Evolutionary conservation across 164 flowering plant genomes (phyloP).

Genomic region (Akebia trifoliata): DNA sequence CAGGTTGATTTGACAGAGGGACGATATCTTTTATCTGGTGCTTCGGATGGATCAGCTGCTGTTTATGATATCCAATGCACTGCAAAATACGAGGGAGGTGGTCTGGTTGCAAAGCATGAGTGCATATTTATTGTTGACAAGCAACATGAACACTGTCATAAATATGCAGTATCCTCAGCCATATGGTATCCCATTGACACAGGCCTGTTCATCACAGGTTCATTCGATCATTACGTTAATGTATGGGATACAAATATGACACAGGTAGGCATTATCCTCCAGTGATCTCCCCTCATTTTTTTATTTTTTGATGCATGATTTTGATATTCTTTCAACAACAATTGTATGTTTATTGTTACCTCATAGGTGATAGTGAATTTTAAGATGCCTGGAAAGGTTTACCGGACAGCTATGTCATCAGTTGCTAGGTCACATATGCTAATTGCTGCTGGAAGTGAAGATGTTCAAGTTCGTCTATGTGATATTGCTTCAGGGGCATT

Average conservation of each 20-base stretch:
- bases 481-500: constrained; percentile 98
- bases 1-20: constrained; percentile 97
- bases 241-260: constrained; percentile 94
- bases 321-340: not conserved
- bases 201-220: constrained; percentile 82
- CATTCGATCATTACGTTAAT: constrained; percentile 78
- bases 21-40: constrained; percentile 72
- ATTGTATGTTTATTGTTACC: constrained; percentile 7
- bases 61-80: constrained; percentile 73
- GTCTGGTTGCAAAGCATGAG: constrained; percentile 64
- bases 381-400: constrained; percentile 95
- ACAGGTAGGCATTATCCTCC: constrained; percentile 37
- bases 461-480: constrained; percentile 97
- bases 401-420: constrained; percentile 87
- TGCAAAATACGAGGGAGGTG: constrained; percentile 51
- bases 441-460: constrained; percentile 96
- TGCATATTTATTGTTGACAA: constrained; percentile 56
- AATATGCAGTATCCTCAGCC: constrained; percentile 75
- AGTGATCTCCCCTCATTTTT: not conserved
- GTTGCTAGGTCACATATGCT: constrained; percentile 83
- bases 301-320: constrained; percentile 1
- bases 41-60: constrained; percentile 90
- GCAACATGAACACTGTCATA: constrained; percentile 73
- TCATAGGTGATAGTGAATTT: constrained; percentile 74
- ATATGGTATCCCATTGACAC: constrained; percentile 98